phyloP scores from a whole-genome alignment of 2,329 filamentous ascomycete genomes.

The Aureobasidium uvarum region DNA sequence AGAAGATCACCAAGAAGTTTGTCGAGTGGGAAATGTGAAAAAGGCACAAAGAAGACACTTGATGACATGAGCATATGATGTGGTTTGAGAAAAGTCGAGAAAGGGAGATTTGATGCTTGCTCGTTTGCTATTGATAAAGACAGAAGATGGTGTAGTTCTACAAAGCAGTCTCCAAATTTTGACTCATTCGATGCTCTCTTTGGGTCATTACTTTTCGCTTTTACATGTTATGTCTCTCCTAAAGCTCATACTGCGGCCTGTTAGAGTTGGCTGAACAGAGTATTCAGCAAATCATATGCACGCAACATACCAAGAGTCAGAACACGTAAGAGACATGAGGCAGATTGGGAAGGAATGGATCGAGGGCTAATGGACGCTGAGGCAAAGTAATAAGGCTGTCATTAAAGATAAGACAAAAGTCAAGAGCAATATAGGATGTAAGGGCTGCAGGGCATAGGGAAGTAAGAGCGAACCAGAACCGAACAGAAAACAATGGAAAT shows the following conservation, averaged over 20 bases:
- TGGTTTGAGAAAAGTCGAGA: background rate
- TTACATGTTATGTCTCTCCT: too few relatives aligned
- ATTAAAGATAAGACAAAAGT: background rate
- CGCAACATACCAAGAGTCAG: too few relatives aligned
- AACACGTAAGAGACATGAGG: too few relatives aligned
- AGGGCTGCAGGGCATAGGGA: background rate
- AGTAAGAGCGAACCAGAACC: background rate
- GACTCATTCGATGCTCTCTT: too few relatives aligned
- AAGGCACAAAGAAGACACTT: background rate
- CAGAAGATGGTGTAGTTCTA: too few relatives aligned
- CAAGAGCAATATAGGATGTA: background rate
- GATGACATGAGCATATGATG: background rate
- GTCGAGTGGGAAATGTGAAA: conserved; percentile 18
- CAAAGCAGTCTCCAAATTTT: too few relatives aligned
- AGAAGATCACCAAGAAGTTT: conserved; percentile 7
- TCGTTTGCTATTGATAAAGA: too few relatives aligned
- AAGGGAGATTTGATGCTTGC: background rate
- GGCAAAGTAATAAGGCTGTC: background rate
- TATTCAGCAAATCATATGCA: too few relatives aligned
- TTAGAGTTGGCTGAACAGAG: too few relatives aligned
- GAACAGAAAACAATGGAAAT: background rate
- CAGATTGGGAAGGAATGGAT: background rate
- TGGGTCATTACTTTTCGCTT: too few relatives aligned
- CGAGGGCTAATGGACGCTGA: background rate
- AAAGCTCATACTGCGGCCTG: too few relatives aligned